Conservation (phyloP, 345 rosid genomes). For the Laguncularia racemosa region DNA sequence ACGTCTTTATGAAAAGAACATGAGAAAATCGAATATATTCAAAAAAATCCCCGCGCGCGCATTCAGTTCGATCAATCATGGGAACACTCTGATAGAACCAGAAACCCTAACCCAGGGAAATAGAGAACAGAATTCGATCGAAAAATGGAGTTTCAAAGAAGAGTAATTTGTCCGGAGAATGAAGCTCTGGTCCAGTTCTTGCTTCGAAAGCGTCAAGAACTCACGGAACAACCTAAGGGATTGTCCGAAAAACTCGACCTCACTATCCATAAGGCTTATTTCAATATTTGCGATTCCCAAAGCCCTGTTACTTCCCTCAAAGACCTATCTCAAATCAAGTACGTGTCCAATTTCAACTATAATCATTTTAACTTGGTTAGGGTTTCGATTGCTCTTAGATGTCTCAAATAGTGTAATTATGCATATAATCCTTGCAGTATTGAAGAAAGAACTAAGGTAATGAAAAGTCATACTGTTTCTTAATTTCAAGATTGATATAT, state of each 20-base stretch:
- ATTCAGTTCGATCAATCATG: no score
- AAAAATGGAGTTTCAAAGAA: conserved; percentile 43
- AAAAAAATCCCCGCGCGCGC: neutral
- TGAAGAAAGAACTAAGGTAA: no score
- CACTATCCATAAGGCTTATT: conserved; percentile 56
- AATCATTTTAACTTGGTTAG: neutral
- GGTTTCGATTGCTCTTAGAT: neutral
- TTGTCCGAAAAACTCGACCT: conserved; percentile 51
- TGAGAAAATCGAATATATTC: neutral
- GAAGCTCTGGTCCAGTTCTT: conserved; percentile 48
- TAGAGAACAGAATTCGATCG: neutral
- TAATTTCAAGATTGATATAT: no score
- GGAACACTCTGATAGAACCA: neutral
- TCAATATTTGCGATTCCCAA: conserved; percentile 42
- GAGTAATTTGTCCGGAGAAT: conserved; percentile 50
- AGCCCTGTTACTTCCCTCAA: conserved; percentile 55
- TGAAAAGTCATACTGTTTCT: no score
- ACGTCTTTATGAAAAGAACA: no score
- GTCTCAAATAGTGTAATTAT: neutral
- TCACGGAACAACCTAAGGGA: conserved; percentile 60
- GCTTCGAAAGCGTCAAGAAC: conserved; percentile 60
- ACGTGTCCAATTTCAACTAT: conserved; percentile 10
- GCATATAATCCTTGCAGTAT: no score
- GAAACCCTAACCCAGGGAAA: neutral
- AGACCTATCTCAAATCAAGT: conserved; percentile 74